Percentiles rank a stretch among this genome's conserved stretches.
Conservation (phyloP, 345 rosid species). For the Durio zibethinus region DNA sequence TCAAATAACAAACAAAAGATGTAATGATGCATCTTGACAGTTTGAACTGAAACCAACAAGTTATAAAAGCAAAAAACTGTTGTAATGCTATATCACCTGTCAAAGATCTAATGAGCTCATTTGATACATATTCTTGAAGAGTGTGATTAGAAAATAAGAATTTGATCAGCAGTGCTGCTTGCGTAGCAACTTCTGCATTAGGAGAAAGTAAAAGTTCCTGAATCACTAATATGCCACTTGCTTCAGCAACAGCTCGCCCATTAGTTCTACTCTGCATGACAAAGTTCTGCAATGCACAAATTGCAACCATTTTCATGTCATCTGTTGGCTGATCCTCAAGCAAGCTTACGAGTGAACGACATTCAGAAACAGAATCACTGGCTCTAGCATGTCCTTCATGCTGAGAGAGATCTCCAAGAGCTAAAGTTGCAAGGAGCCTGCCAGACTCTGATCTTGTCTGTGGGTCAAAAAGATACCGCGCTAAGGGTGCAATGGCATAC, state of each 20-base stretch:
- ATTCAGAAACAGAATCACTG: constrained; percentile 77
- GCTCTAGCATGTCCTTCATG: constrained; percentile 85
- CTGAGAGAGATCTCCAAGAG: constrained; percentile 89
- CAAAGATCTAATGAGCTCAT: constrained; percentile 78
- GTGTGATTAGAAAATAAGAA: constrained; percentile 86
- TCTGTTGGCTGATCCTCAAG: constrained; percentile 92
- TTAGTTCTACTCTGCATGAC: constrained; percentile 88
- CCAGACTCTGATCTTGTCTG: constrained; percentile 80
- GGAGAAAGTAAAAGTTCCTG: constrained; percentile 72
- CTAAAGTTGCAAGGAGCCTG: constrained; percentile 78
- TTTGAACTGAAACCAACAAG: neutral
- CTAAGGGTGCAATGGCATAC: constrained; percentile 77
- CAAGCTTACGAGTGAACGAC: constrained; percentile 78
- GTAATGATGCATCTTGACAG: neutral
- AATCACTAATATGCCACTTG: constrained; percentile 81
- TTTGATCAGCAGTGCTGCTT: constrained; percentile 79
- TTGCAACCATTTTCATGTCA: constrained; percentile 84
- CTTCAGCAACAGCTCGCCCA: constrained; percentile 92
- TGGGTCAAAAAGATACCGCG: constrained; percentile 88
- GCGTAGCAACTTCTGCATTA: constrained; percentile 64
- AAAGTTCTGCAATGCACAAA: constrained; percentile 92
- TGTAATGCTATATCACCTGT: constrained; percentile 46
- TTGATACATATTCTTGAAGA: constrained; percentile 86
- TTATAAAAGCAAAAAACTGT: neutral
- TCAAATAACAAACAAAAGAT: neutral